phyloP scores from a whole-genome alignment of 305 asterid genomes.

The Fraxinus xanthoxyloides region DNA sequence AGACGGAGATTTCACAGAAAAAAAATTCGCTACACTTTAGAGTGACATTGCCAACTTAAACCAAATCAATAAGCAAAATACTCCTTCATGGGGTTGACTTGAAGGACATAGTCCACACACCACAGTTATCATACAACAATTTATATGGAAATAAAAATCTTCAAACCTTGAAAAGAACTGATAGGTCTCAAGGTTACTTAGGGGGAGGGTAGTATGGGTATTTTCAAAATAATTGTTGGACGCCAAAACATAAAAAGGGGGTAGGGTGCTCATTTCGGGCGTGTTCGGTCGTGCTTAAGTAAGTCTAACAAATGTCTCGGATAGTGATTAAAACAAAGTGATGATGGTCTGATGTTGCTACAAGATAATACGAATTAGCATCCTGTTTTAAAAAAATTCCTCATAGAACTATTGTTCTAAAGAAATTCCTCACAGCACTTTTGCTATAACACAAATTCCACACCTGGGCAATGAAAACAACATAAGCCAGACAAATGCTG shows the following conservation, averaged over 20 bases:
- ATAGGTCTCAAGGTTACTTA: background rate
- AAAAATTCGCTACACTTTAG: background rate
- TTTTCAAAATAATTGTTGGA: background rate
- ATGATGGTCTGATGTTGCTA: background rate
- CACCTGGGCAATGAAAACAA: background rate
- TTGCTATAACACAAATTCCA: background rate
- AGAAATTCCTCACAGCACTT: background rate
- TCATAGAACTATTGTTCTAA: background rate
- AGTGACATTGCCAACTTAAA: background rate
- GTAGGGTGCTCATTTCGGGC: background rate
- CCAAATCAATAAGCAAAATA: background rate
- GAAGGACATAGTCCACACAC: background rate
- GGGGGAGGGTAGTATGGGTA: background rate
- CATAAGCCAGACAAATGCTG: background rate
- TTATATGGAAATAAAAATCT: background rate
- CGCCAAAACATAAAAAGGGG: background rate
- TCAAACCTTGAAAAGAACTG: background rate
- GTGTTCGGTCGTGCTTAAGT: too few species aligned
- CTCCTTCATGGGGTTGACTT: background rate
- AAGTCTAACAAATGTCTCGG: background rate
- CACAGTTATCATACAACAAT: background rate
- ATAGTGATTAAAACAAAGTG: background rate
- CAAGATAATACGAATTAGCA: background rate
- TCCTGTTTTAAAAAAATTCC: background rate
- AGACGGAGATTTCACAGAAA: background rate